Base-by-base conservation (phyloP, 148 eudicot genomes). In the Oxyria digyna region DNA sequence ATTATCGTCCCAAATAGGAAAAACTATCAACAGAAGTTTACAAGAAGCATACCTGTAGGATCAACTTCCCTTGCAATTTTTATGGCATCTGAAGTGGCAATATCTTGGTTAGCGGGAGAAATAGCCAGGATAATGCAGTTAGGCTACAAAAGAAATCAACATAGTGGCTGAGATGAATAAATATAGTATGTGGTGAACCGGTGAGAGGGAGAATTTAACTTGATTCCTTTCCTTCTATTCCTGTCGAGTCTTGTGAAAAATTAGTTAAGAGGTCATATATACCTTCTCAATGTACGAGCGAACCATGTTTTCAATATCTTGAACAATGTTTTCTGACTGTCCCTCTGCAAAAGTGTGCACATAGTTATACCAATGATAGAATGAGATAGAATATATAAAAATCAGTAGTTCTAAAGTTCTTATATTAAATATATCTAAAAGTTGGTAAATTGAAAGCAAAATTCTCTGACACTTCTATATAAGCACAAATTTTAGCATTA, bases 21-120 rank as follows among this genome's bases (percentile, higher is more conserved):
- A 59, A 6, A 29, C 29, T 2, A 13, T 13, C 8, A 17, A 15
- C 20, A 59, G 65, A 26, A 59, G 5, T 13, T 59, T 29, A 13
- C 15, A 59, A 14, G 37, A 59, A 59, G 65, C 65, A 59, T 84
- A 95, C 99, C 99, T 69, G 93, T 43, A 23, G 99, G 93, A 81
- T 95, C 97, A 80, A 95, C 99, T 85, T 95, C 99, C 87, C 87
- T 88, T 52, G 97, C 99, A 74, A 95, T 91, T 83, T 95, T 95
- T 79, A 95, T 95, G 67, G 99, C 99, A 88, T 95, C 99, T 62
- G 99, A 95, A 43, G 99, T 95, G 74, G 99, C 99, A 77, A 95
- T 91, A 76, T 91, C 99, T 85, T 95, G 99, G 87, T 95, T 95
- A 74, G 99, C 99, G 41, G 99, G 99, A 74, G 98, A 91, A 81